Evolutionary conservation across 352 stramenopile genomes (phyloP).

Genomic region (Pythium guiyangense): DNA sequence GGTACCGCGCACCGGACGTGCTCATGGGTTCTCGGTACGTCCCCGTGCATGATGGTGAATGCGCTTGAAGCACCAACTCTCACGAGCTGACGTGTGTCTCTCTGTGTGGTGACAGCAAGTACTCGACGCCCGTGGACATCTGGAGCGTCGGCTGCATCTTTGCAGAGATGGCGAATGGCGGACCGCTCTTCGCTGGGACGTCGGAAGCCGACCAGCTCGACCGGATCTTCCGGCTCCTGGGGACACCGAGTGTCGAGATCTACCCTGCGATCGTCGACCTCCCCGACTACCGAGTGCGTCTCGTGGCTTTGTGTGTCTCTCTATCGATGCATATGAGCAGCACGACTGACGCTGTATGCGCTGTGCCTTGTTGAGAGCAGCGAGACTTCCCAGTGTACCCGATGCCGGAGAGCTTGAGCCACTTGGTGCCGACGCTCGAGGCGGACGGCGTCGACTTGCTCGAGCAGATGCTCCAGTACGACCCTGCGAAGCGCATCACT

Average conservation of each 20-base stretch:
- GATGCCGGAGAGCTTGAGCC: slow-evolving; percentile 78
- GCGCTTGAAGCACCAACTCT: background rate
- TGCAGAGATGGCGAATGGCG: slow-evolving; percentile 93
- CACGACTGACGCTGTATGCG: background rate
- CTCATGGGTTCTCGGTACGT: slow-evolving; percentile 93
- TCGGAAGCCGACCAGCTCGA: slow-evolving; percentile 97
- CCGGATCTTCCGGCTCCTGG: slow-evolving; percentile 96
- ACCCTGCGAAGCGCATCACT: slow-evolving; percentile 90
- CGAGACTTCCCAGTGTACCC: slow-evolving; percentile 91
- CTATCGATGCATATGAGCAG: background rate
- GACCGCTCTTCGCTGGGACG: slow-evolving; percentile 95
- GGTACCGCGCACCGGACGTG: slow-evolving; percentile 98
- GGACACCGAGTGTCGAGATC: slow-evolving; percentile 91
- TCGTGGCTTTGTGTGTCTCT: background rate
- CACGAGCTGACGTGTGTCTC: background rate
- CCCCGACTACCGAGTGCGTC: slow-evolving; percentile 92
- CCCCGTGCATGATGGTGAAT: background rate
- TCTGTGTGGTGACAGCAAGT: slow-evolving; percentile 75
- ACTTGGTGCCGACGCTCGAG: slow-evolving; percentile 91
- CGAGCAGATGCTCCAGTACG: slow-evolving; percentile 87
- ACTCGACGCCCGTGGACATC: slow-evolving; percentile 99
- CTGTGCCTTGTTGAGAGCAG: slow-evolving; percentile 17
- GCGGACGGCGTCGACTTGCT: slow-evolving; percentile 90
- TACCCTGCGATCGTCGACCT: slow-evolving; percentile 97
- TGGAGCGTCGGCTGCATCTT: slow-evolving; percentile 99